Percentiles rank a stretch among this genome's conserved stretches.
These are phyloP conservation scores for Globisporangium heterothallicum DNA, from an alignment of 352 stramenopile genomes.

Conservation along the genomic window DNA sequence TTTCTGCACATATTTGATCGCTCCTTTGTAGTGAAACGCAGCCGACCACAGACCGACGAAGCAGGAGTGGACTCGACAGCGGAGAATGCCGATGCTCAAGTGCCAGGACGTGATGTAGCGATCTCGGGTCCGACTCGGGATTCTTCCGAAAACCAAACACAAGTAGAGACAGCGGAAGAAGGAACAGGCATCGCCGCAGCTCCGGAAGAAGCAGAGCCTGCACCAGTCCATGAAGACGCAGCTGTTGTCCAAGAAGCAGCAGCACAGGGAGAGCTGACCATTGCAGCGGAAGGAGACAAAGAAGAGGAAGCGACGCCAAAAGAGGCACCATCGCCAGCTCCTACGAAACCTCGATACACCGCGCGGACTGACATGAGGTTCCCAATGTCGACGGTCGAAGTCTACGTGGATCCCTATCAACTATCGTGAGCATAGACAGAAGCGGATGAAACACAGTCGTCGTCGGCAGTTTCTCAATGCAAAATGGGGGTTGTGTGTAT, in stretches of 20 bases:
- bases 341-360: conserved; percentile 37
- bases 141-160: too few relatives aligned
- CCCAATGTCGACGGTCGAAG: conserved; percentile 70
- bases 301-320: conserved; percentile 4
- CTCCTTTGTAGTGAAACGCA: conserved; percentile 8
- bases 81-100: not conserved
- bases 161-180: too few relatives aligned
- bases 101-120: not conserved
- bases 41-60: conserved; percentile 3
- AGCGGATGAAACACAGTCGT: too few relatives aligned
- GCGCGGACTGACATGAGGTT: conserved; percentile 59
- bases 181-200: not conserved
- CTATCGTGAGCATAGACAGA: conserved; percentile 12
- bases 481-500: too few relatives aligned
- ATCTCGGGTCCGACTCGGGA: too few relatives aligned
- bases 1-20: not conserved
- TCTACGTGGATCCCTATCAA: conserved; percentile 45
- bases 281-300: not conserved
- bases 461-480: too few relatives aligned
- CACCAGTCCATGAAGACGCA: not conserved
- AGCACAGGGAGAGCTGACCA: not conserved
- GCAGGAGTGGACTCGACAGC: not conserved
- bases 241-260: not conserved
- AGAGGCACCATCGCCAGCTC: not conserved
- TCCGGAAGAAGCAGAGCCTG: not conserved